Evolutionary conservation across 352 stramenopile species (phyloP).

Genomic region (Thalassiosira pacifica): DNA sequence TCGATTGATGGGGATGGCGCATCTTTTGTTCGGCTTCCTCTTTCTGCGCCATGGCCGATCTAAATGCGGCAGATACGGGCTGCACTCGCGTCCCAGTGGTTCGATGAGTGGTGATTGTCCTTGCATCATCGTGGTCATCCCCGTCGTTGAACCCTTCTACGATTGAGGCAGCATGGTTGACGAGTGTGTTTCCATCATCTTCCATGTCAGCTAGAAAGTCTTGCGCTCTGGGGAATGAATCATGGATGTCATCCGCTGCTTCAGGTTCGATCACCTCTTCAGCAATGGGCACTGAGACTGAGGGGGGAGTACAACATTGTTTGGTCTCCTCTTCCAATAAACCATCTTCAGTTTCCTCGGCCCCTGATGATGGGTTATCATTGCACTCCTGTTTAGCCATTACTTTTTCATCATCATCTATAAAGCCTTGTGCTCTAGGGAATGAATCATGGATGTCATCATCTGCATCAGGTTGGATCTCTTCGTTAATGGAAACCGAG

Average conservation of each 20-base stretch:
- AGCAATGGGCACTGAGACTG: too few relatives aligned
- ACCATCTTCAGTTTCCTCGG: too few relatives aligned
- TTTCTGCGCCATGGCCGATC: conserved; percentile 39
- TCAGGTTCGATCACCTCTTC: conserved; percentile 5
- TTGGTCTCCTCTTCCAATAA: too few relatives aligned
- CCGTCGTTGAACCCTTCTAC: conserved; percentile 56
- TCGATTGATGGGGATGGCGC: conserved; percentile 62
- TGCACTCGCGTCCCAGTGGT: conserved; percentile 52
- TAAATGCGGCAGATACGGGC: conserved; percentile 43
- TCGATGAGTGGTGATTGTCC: conserved; percentile 50
- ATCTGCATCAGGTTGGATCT: neutral
- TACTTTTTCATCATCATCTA: conserved; percentile 30
- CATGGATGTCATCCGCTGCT: conserved; percentile 37
- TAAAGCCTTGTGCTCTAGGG: conserved; percentile 61
- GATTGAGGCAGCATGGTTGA: conserved; percentile 47
- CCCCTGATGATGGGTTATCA: too few relatives aligned
- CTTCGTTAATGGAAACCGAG: too few relatives aligned
- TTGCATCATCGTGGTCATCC: conserved; percentile 33
- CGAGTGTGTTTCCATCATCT: conserved; percentile 36
- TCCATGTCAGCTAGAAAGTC: conserved; percentile 59
- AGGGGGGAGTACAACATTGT: too few relatives aligned
- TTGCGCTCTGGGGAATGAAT: conserved; percentile 58
- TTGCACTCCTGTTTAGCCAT: conserved; percentile 26
- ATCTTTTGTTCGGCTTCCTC: conserved; percentile 26
- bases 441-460: conserved; percentile 59